Conservation (phyloP, 2,329 filamentous ascomycete genomes). For the Microsporum ferrugineum region DNA sequence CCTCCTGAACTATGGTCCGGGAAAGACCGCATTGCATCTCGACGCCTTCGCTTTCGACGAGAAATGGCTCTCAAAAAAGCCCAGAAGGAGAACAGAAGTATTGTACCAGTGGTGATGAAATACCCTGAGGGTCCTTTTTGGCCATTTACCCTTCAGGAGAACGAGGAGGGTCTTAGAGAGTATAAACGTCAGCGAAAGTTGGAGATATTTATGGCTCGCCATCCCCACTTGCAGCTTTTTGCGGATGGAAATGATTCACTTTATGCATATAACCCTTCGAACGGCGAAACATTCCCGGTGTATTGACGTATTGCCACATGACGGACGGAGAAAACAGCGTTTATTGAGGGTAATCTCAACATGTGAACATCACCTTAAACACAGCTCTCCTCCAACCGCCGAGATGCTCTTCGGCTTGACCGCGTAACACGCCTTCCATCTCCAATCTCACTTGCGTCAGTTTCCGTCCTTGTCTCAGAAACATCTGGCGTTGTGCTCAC, state of each 20-base stretch:
- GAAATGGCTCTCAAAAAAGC: slow-evolving; percentile 2
- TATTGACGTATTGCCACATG: neutral
- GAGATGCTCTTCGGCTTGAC: slow-evolving; percentile 24
- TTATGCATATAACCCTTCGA: neutral
- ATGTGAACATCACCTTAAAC: neutral
- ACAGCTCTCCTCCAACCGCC: neutral
- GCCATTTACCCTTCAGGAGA: slow-evolving; percentile 7
- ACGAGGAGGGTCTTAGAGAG: neutral
- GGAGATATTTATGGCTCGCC: neutral
- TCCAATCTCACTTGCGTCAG: slow-evolving; percentile 26
- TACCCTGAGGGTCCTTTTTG: slow-evolving; percentile 12
- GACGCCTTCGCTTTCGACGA: slow-evolving; percentile 10
- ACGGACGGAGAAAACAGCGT: neutral
- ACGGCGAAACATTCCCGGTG: neutral
- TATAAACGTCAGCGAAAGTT: neutral
- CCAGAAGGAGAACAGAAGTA: neutral
- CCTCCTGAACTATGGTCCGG: slow-evolving; percentile 14
- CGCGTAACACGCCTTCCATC: slow-evolving; percentile 28
- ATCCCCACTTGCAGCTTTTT: neutral
- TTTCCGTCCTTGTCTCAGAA: slow-evolving; percentile 29
- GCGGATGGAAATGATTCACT: neutral
- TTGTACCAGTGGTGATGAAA: neutral
- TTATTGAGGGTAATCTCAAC: neutral
- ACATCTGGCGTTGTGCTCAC: slow-evolving; percentile 29
- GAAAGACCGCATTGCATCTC: slow-evolving; percentile 13